A percentile compares a stretch with the other conserved stretches of the same genome.
These are phyloP conservation scores for Crithidia mellificae DNA, from an alignment of 208 protist species.

Conservation along the genomic window DNA sequence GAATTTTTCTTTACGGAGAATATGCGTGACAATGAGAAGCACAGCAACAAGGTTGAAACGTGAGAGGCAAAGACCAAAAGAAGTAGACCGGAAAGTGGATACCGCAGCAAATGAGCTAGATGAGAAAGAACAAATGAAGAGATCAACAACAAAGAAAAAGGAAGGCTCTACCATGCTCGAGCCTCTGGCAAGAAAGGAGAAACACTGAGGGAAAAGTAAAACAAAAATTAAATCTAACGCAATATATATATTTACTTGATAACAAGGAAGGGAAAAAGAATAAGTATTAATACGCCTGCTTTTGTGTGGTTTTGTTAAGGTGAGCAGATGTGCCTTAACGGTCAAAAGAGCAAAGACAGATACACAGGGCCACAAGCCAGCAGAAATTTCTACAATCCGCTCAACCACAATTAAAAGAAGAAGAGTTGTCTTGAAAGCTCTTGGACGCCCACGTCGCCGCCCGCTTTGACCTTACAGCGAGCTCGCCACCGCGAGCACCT, in stretches of 20 bases:
- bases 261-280: too few species aligned
- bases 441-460: too few species aligned
- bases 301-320: not conserved
- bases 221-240: not conserved
- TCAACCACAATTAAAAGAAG: too few species aligned
- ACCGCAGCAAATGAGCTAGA: not conserved
- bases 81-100: not conserved
- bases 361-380: too few species aligned
- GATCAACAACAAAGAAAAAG: not conserved
- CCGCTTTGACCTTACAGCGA: constrained; percentile 18
- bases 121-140: not conserved
- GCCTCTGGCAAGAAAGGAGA: not conserved
- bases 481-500: constrained; percentile 33
- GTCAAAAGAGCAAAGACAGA: too few species aligned
- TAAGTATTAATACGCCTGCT: too few species aligned
- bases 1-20: too few species aligned
- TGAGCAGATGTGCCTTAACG: not conserved
- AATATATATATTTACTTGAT: not conserved
- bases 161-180: not conserved
- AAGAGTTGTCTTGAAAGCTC: too few species aligned
- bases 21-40: too few species aligned
- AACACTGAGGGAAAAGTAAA: not conserved
- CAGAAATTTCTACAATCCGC: too few species aligned
- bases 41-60: too few species aligned
- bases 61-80: too few species aligned